Evolutionary conservation across 768 basidiomycete species (phyloP), one percentile per base, ranked within the genome.

Genomic region (Vishniacozyma victoriae): DNA sequence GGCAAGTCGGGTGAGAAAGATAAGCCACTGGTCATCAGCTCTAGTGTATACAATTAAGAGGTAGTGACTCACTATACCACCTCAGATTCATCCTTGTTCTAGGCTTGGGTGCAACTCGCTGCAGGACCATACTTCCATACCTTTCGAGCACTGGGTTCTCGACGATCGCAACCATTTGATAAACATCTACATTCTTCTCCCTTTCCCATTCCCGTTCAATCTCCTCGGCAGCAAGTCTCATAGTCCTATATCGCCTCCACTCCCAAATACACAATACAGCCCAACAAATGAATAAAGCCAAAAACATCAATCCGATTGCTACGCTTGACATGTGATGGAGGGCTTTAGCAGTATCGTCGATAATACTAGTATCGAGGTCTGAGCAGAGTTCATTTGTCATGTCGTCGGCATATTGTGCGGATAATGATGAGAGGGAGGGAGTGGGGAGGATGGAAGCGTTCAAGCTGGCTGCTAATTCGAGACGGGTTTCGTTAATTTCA

Each of bases 401-500:
- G 26, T 40, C 43, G 13, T 48, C 57, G 20, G 52, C 38, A n/a
- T 56, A 49, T 15, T 45, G 35, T 4, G 67, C 52, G 0, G 60
- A 47, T 1, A 64, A 46, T 15, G 52, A 46, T 5, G 54, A 46
- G 11, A 63, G 50, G 24, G 59, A 48, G 0, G 92, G 92, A 9
- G 92, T 78, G 11, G 91, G 86, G 19, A 95, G 78, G 9, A 80
- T 70, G 7, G 82, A 80, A 6, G 84, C 76, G 60, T 87, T 78
- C 72, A 91, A 85, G 27, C 46, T 53, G 1, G 57, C 46, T n/a
- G 76, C 74, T 33, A 92, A 76, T n/a, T 78, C 78, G 24, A 78
- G 63, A 55, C 95, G 85, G 0, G 89, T 91, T 48, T 82, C 78
- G 65, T 93, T 93, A 71, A 97, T 90, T 41, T 92, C 87, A 52